phyloP scores from a whole-genome alignment of 1,284 basidiomycete species.

The Kwoniella shivajii region DNA sequence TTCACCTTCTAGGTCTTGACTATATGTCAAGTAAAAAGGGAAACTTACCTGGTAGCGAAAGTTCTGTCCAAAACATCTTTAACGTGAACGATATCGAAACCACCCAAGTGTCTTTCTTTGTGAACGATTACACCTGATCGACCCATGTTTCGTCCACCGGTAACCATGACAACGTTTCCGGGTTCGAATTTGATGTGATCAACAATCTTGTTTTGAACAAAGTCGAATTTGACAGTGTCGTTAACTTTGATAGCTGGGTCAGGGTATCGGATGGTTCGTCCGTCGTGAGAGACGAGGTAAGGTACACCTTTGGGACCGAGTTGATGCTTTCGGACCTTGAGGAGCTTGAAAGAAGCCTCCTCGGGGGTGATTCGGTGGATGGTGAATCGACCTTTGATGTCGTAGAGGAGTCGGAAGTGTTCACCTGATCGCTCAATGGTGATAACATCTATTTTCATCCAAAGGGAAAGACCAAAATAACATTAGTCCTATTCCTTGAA shows the following conservation, averaged over 20 bases:
- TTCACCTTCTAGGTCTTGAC: too few relatives aligned
- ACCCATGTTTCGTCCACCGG: constrained; percentile 99
- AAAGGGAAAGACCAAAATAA: not conserved
- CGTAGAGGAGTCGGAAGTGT: constrained; percentile 99
- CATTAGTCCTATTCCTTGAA: not conserved
- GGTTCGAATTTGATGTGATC: constrained; percentile 97
- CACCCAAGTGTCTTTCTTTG: constrained; percentile 95
- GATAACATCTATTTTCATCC: constrained; percentile 92
- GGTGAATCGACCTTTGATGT: constrained; percentile 98
- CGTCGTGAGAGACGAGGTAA: constrained; percentile 97
- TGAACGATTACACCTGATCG: constrained; percentile 94
- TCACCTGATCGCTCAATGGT: constrained; percentile 98
- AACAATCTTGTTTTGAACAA: constrained; percentile 91
- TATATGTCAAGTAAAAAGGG: not conserved
- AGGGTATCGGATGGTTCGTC: constrained; percentile 99
- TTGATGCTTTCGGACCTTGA: constrained; percentile 91
- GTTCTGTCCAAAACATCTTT: constrained; percentile 94
- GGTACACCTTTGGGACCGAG: constrained; percentile 94
- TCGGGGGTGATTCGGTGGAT: constrained; percentile 99
- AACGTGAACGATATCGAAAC: constrained; percentile 97
- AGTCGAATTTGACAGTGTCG: constrained; percentile 97
- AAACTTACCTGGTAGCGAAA: constrained; percentile 85
- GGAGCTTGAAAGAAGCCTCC: constrained; percentile 97
- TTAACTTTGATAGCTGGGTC: constrained; percentile 95
- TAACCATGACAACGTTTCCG: constrained; percentile 96